Percentiles rank a stretch among this genome's conserved stretches.
phyloP scores from a whole-genome alignment of 2,329 filamentous ascomycete species.

The Fusarium sp. region DNA sequence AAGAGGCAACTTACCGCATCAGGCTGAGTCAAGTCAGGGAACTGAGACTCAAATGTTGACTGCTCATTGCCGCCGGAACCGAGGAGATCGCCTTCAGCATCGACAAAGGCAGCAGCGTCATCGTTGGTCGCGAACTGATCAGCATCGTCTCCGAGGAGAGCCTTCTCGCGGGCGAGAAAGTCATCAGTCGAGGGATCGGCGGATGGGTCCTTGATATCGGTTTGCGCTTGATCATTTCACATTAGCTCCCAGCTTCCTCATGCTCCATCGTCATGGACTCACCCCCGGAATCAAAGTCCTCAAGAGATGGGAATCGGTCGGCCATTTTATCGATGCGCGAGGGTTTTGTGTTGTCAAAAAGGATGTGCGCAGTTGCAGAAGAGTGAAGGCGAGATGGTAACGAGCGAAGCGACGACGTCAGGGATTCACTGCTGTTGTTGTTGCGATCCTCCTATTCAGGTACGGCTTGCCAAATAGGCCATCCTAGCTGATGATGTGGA shows the following conservation, averaged over 20 bases:
- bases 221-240: slow-evolving; percentile 67
- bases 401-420: slow-evolving; percentile 21
- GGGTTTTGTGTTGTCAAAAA: neutral
- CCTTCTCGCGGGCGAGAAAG: slow-evolving; percentile 92
- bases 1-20: slow-evolving; percentile 46
- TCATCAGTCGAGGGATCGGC: slow-evolving; percentile 75
- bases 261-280: slow-evolving; percentile 44
- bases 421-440: slow-evolving; percentile 31
- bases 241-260: slow-evolving; percentile 30
- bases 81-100: slow-evolving; percentile 76
- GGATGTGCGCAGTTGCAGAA: neutral
- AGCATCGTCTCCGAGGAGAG: slow-evolving; percentile 90
- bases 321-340: slow-evolving; percentile 65
- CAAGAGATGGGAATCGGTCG: slow-evolving; percentile 81
- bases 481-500: slow-evolving; percentile 42
- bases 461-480: slow-evolving; percentile 40
- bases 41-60: slow-evolving; percentile 82
- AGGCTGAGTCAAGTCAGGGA: slow-evolving; percentile 76
- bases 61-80: slow-evolving; percentile 69
- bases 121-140: slow-evolving; percentile 85
- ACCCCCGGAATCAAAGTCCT: slow-evolving; percentile 79
- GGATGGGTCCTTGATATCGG: slow-evolving; percentile 68
- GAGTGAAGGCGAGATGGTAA: neutral
- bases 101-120: slow-evolving; percentile 73
- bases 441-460: slow-evolving; percentile 42